Evolutionary conservation across 345 rosid genomes (phyloP).

Genomic region (Boechera stricta): DNA sequence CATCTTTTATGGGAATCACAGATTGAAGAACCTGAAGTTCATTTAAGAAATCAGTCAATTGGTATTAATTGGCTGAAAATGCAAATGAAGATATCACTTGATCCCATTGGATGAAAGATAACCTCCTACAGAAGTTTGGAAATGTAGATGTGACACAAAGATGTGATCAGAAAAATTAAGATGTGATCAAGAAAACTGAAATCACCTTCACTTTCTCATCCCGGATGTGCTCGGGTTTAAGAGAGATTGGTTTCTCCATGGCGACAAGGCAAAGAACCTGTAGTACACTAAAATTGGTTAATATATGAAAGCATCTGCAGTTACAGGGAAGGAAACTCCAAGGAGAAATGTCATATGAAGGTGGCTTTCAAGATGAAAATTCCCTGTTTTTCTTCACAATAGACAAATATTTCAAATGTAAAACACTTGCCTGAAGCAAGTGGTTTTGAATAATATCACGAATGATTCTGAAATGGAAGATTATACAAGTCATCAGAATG

Average conservation of each 20-base stretch:
- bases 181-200: slow-evolving; percentile 17
- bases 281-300: slow-evolving; percentile 36
- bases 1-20: slow-evolving; percentile 85
- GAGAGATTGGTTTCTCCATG: slow-evolving; percentile 98
- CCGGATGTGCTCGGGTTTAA: slow-evolving; percentile 96
- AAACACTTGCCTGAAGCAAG: slow-evolving; percentile 77
- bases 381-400: slow-evolving; percentile 18
- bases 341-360: not conserved
- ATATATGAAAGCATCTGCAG: slow-evolving; percentile 4
- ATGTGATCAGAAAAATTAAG: slow-evolving; percentile 5
- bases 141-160: not conserved
- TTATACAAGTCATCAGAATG: slow-evolving; percentile 34
- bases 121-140: not conserved
- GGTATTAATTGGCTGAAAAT: slow-evolving; percentile 14
- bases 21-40: slow-evolving; percentile 88
- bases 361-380: slow-evolving; percentile 24
- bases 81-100: slow-evolving; percentile 13
- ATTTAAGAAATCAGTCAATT: slow-evolving; percentile 32
- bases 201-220: slow-evolving; percentile 99
- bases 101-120: not conserved
- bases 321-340: not conserved
- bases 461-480: slow-evolving; percentile 72
- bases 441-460: slow-evolving; percentile 99
- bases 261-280: slow-evolving; percentile 95
- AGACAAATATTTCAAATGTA: not conserved